Evolutionary conservation across 2,329 filamentous ascomycete genomes (phyloP).

Genomic region (Torrubiella hemipterigena): DNA sequence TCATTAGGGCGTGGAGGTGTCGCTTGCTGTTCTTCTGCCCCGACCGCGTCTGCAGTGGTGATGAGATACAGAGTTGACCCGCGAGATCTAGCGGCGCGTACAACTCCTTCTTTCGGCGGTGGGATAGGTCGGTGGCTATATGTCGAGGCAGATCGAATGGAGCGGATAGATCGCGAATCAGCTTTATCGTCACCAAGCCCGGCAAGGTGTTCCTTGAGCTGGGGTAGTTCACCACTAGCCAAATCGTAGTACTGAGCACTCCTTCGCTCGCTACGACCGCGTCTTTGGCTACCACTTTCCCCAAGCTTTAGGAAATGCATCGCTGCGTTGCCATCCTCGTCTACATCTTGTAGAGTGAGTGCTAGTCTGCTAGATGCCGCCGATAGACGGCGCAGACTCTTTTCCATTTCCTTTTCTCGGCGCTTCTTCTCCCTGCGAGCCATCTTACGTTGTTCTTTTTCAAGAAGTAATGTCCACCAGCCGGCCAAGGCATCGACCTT

Average conservation of each 20-base stretch:
- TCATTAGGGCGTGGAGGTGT: slow-evolving; percentile 13
- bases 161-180: too few relatives aligned
- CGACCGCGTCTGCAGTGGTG: slow-evolving; percentile 45
- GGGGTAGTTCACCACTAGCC: slow-evolving; percentile 61
- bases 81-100: slow-evolving; percentile 58
- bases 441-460: slow-evolving; percentile 89
- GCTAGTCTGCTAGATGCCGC: slow-evolving; percentile 79
- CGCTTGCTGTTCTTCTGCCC: slow-evolving; percentile 14
- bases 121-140: slow-evolving; percentile 63
- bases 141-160: slow-evolving; percentile 62
- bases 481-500: slow-evolving; percentile 82
- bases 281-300: slow-evolving; percentile 40
- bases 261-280: slow-evolving; percentile 68
- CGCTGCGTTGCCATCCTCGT: slow-evolving; percentile 55
- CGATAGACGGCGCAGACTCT: slow-evolving; percentile 70
- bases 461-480: slow-evolving; percentile 91
- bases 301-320: slow-evolving; percentile 29
- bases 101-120: slow-evolving; percentile 71
- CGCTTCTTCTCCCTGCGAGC: slow-evolving; percentile 68
- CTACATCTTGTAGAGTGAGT: slow-evolving; percentile 63
- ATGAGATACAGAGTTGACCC: slow-evolving; percentile 83
- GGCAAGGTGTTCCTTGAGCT: slow-evolving; percentile 65
- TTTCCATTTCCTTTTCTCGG: slow-evolving; percentile 72
- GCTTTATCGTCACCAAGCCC: too few relatives aligned
- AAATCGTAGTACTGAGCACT: slow-evolving; percentile 56